Conservation (phyloP, 208 protist species). For the Angomonas ambiguus region DNA sequence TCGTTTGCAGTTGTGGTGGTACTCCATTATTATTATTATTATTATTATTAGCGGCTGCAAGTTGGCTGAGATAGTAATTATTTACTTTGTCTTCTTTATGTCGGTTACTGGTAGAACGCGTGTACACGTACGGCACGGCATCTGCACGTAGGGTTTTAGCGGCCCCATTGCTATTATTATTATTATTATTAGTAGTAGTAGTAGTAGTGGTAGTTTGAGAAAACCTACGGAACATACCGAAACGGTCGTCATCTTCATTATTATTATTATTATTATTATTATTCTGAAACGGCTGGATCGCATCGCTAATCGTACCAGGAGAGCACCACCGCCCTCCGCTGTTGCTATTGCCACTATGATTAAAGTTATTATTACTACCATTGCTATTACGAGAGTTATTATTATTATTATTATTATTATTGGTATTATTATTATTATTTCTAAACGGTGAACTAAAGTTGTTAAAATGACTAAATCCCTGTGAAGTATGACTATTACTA, state of each 20-base stretch:
- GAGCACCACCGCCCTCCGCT: not conserved
- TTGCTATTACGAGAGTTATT: slow-evolving; percentile 4
- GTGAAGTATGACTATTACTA: no score
- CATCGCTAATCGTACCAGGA: not conserved
- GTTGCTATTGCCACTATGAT: slow-evolving; percentile 3
- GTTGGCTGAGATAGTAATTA: slow-evolving; percentile 19
- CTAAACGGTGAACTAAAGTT: no score
- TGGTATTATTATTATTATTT: slow-evolving; percentile 11
- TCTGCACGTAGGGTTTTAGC: slow-evolving; percentile 14
- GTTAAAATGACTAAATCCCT: no score
- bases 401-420: slow-evolving; percentile 19
- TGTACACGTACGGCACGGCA: not conserved
- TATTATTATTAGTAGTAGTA: not conserved
- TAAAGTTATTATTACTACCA: slow-evolving; percentile 19
- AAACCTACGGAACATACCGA: not conserved
- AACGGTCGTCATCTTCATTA: not conserved
- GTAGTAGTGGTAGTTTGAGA: not conserved
- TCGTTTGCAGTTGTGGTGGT: no score
- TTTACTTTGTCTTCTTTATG: not conserved
- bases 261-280: slow-evolving; percentile 7
- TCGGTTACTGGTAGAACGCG: no score
- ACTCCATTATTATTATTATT: slow-evolving; percentile 10
- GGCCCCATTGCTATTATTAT: slow-evolving; percentile 11
- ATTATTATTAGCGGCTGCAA: slow-evolving; percentile 13
- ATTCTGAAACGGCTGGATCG: not conserved